These are phyloP conservation scores for Dactylellina cionopaga DNA, from an alignment of 2,329 filamentous ascomycete species.

Conservation along the genomic window DNA sequence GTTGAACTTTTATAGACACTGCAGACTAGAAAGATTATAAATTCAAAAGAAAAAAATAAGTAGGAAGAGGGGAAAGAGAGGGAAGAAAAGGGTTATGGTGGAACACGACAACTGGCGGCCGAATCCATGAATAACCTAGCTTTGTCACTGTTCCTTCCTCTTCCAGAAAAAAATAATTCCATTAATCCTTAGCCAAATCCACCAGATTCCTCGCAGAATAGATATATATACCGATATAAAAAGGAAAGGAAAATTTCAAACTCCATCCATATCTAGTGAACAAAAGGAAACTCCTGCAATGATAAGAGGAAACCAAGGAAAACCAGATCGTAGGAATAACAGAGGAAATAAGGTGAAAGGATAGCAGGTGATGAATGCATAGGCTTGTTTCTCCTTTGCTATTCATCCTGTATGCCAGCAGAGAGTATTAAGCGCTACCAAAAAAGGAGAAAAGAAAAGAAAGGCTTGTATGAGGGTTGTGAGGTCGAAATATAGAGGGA, in stretches of 20 bases:
- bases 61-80: too few relatives aligned
- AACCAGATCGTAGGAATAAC: neutral
- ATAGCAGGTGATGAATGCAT: neutral
- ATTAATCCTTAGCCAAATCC: conserved; percentile 14
- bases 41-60: too few relatives aligned
- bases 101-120: too few relatives aligned
- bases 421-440: conserved; percentile 13
- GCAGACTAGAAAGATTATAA: too few relatives aligned
- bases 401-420: conserved; percentile 12
- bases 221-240: neutral
- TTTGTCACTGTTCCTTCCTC: too few relatives aligned
- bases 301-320: conserved; percentile 10
- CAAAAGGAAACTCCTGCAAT: conserved; percentile 46
- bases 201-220: neutral
- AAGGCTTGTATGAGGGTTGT: neutral
- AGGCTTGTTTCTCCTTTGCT: neutral
- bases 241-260: conserved; percentile 32
- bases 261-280: conserved; percentile 45
- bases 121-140: too few relatives aligned
- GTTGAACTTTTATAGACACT: too few relatives aligned
- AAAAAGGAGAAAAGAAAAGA: neutral
- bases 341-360: neutral
- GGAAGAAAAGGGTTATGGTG: too few relatives aligned
- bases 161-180: conserved; percentile 1
- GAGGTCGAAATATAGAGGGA: too few relatives aligned